Base-by-base conservation (phyloP, 768 basidiomycete species). In the Hypholoma sublateritium region DNA sequence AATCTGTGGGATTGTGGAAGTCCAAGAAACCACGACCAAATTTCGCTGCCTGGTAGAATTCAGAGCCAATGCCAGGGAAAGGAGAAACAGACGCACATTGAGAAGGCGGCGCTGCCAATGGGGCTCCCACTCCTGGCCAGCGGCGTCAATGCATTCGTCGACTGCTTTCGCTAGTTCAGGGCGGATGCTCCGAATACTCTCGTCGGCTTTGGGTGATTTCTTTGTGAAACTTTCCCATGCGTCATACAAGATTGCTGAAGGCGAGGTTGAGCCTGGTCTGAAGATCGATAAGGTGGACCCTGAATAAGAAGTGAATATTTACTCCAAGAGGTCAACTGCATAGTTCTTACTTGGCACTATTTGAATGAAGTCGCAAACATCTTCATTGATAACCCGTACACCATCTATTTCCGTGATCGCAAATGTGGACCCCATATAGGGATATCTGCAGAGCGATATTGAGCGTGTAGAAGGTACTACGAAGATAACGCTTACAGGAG, bases 21-120 rank as follows among this genome's bases (percentile, higher is more conserved):
- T 98, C 97, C 60, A 99, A 72, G 68, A 95, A 99, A 0, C 93
- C 89, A 58, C 94, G 84, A 1, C 96, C 97, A 66, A 96, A 98
- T 68, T 95, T 95, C 7, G 96, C 96, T n/a, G 95, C 94, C 92
- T 96, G 62, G 0, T 28, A 43, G 11, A 28, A 17, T 47, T 19
- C 39, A 57, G 57, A 17, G 46, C 17, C 14, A 8, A 51, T 28
- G 17, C 21, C 2, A 28, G 11, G 13, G 19, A 17, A 47, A 9
- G 5, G 28, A 39, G 48, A 52, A 56, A n/a, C 21, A 19, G 5
- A 53, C 81, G 62, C 59, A 94, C 95, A 68, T 86, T 91, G 17
- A 98, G 78, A 46, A 98, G 80, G 36, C 83, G 83, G 50, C 89
- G 85, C 67, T 97, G 95, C 93, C 93, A 96, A 64, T 84, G 77